Evolutionary conservation across 2,329 filamentous ascomycete species (phyloP).

Genomic region (Scolecobasidium constrictum): DNA sequence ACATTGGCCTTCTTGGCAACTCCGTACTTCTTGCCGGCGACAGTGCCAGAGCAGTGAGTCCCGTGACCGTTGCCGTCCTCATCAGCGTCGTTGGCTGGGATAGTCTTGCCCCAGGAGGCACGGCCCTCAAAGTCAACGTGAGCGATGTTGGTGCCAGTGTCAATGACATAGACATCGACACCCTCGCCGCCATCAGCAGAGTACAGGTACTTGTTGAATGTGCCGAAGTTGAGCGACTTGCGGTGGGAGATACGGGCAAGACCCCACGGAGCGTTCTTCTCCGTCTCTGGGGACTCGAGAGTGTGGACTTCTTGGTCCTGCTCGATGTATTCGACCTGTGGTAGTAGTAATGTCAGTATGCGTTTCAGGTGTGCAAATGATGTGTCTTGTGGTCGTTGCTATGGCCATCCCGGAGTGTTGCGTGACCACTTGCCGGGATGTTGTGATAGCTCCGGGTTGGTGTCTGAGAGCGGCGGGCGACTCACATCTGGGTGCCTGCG

Average conservation of each 20-base stretch:
- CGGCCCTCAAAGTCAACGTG: constrained; percentile 97
- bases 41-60: constrained; percentile 97
- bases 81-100: constrained; percentile 74
- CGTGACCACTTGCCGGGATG: background rate
- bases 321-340: constrained; percentile 91
- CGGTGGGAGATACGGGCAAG: constrained; percentile 96
- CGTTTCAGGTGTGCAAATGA: background rate
- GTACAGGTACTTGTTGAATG: constrained; percentile 98
- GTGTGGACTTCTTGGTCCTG: constrained; percentile 87
- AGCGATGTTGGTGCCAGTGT: constrained; percentile 87
- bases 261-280: constrained; percentile 98
- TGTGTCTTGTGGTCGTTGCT: background rate
- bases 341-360: background rate
- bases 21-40: constrained; percentile 97
- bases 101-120: constrained; percentile 94
- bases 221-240: constrained; percentile 72
- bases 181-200: constrained; percentile 84
- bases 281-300: constrained; percentile 49
- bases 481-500: constrained; percentile 94
- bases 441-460: too few relatives aligned
- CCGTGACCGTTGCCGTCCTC: constrained; percentile 95
- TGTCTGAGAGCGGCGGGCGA: constrained; percentile 21
- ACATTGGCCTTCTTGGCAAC: constrained; percentile 98
- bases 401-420: background rate
- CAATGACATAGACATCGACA: constrained; percentile 97